These are phyloP conservation scores for Yarrowia porcina DNA, from an alignment of 805 yeast genomes.

Conservation along the genomic window DNA sequence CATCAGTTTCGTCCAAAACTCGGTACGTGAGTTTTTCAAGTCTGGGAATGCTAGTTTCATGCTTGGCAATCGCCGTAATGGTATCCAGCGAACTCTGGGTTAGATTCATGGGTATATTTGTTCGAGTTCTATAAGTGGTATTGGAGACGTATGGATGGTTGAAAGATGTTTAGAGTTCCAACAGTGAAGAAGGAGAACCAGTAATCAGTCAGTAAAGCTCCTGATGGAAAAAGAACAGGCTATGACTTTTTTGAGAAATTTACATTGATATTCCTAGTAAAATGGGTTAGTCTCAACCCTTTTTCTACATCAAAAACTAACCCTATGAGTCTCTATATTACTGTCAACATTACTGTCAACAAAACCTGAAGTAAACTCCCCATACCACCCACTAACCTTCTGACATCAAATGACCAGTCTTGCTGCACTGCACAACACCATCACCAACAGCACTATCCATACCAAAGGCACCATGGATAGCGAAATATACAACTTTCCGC, in stretches of 20 bases:
- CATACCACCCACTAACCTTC: background rate
- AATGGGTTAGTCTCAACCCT: no score
- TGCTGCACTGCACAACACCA: constrained; percentile 16
- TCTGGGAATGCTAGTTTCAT: background rate
- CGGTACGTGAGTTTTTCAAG: constrained; percentile 5
- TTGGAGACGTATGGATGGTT: background rate
- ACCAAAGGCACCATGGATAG: constrained; percentile 41
- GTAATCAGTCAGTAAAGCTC: no score
- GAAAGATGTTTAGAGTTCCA: background rate
- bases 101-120: background rate
- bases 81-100: constrained; percentile 1
- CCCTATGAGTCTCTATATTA: no score
- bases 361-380: background rate
- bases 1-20: background rate
- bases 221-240: no score
- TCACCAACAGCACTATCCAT: background rate
- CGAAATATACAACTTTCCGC: constrained; percentile 73
- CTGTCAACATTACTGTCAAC: background rate
- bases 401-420: background rate
- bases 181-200: background rate
- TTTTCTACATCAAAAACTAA: no score
- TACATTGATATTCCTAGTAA: no score
- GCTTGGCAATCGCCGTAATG: constrained; percentile 2
- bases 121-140: background rate
- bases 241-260: no score